A percentile compares a stretch with the other conserved stretches of the same genome.
Conservation (phyloP, 305 asterid genomes). For the Ilex paraguariensis region DNA sequence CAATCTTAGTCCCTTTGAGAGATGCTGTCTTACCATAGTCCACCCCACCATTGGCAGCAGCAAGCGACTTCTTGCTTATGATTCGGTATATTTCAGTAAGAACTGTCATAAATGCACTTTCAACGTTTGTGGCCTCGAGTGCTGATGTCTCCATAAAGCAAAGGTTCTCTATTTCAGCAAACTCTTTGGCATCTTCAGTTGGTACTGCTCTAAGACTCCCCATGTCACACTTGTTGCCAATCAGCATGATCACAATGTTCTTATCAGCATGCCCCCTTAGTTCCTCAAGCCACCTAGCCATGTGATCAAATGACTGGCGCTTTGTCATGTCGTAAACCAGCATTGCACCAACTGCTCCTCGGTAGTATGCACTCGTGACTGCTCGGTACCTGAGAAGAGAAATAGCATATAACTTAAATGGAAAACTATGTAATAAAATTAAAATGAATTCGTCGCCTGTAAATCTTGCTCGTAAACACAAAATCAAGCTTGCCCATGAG, state of each 20-base stretch:
- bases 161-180: constrained; percentile 71
- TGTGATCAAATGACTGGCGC: constrained; percentile 71
- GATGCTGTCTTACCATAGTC: constrained; percentile 36
- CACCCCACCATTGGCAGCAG: constrained; percentile 20
- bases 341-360: constrained; percentile 87
- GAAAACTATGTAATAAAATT: too few relatives aligned
- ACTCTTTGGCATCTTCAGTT: constrained; percentile 70
- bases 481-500: too few relatives aligned
- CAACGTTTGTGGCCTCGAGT: constrained; percentile 65
- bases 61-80: constrained; percentile 51
- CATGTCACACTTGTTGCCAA: constrained; percentile 68
- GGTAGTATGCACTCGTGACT: constrained; percentile 73
- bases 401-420: too few relatives aligned
- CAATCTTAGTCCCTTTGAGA: constrained; percentile 53
- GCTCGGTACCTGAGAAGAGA: constrained; percentile 56
- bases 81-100: constrained; percentile 51
- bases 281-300: constrained; percentile 79
- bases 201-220: constrained; percentile 73
- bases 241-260: constrained; percentile 68
- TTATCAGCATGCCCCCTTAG: constrained; percentile 69
- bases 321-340: constrained; percentile 66
- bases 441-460: too few relatives aligned
- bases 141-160: constrained; percentile 86
- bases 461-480: too few relatives aligned
- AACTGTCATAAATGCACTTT: constrained; percentile 51